These are phyloP conservation scores for Clitocybe nebularis DNA, from an alignment of 1,284 basidiomycete species.

Conservation along the genomic window DNA sequence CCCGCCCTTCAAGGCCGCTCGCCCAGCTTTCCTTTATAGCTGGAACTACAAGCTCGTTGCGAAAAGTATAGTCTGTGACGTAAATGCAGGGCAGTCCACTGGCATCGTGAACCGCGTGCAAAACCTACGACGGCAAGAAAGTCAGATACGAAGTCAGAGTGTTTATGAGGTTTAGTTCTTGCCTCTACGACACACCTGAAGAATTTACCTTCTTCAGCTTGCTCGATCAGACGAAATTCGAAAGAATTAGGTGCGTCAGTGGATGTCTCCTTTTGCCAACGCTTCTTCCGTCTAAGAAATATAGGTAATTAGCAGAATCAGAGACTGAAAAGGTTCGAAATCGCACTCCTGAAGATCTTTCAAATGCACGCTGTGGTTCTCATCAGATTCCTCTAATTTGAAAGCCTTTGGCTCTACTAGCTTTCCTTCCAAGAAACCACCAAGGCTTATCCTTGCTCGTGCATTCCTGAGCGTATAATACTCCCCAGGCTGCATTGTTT, in stretches of 20 bases:
- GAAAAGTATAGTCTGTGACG: conserved; percentile 65
- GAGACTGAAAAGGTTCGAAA: neutral
- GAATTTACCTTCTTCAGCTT: conserved; percentile 37
- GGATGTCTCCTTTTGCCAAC: conserved; percentile 37
- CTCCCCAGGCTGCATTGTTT: conserved; percentile 43
- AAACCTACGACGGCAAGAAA: conserved; percentile 33
- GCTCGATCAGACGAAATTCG: conserved; percentile 42
- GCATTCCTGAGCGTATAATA: conserved; percentile 56
- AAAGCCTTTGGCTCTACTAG: conserved; percentile 43
- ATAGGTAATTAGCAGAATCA: neutral
- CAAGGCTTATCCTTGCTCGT: conserved; percentile 36
- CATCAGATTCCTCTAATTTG: conserved; percentile 38
- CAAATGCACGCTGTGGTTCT: conserved; percentile 35
- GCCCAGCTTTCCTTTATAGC: conserved; percentile 32
- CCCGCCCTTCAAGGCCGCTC: conserved; percentile 38
- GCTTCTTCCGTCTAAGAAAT: conserved; percentile 47
- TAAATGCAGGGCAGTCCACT: conserved; percentile 39
- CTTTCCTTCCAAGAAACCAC: conserved; percentile 51
- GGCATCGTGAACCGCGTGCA: conserved; percentile 35
- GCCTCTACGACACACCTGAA: conserved; percentile 64
- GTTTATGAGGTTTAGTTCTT: conserved; percentile 3
- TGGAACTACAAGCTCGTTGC: conserved; percentile 36
- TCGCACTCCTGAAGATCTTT: conserved; percentile 51
- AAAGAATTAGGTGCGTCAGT: conserved; percentile 29
- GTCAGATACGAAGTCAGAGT: neutral